These are phyloP conservation scores for Apophysomyces sp. DNA, from an alignment of 371 early-diverging fungal genomes.

Conservation along the genomic window DNA sequence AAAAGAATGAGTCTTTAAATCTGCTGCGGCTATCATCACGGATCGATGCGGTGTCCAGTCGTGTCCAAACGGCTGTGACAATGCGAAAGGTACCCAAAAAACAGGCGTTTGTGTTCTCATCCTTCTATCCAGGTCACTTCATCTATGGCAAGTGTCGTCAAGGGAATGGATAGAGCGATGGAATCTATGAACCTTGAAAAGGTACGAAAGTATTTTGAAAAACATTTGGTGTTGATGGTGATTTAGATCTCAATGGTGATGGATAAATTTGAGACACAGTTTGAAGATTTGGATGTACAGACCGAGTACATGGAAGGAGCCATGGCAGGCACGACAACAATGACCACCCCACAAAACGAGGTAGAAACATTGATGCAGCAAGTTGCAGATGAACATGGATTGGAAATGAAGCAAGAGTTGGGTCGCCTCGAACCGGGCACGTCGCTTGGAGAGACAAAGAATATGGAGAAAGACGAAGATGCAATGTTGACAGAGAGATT, in stretches of 20 bases:
- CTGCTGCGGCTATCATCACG: constrained; percentile 84
- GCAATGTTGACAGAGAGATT: constrained; percentile 32
- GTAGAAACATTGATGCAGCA: constrained; percentile 92
- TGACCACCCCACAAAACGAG: constrained; percentile 88
- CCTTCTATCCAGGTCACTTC: constrained; percentile 49
- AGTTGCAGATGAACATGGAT: constrained; percentile 92
- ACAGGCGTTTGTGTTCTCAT: background rate
- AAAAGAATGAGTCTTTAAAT: constrained; percentile 93
- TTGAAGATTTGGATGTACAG: constrained; percentile 94
- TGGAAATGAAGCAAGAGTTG: constrained; percentile 74
- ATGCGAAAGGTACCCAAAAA: constrained; percentile 72
- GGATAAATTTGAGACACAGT: constrained; percentile 93
- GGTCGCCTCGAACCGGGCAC: constrained; percentile 48
- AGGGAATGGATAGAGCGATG: constrained; percentile 92
- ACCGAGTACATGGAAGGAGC: constrained; percentile 90
- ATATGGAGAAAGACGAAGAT: constrained; percentile 34
- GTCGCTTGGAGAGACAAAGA: constrained; percentile 20
- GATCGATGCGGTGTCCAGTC: constrained; percentile 89
- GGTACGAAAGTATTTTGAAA: constrained; percentile 30
- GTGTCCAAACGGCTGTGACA: constrained; percentile 94
- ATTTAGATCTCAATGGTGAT: constrained; percentile 84
- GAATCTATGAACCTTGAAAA: constrained; percentile 90
- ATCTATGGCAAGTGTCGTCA: constrained; percentile 86
- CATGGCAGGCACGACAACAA: constrained; percentile 84
- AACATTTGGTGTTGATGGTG: background rate